Conservation (phyloP, 2,329 filamentous ascomycete genomes). For the Apiospora pterosperma region DNA sequence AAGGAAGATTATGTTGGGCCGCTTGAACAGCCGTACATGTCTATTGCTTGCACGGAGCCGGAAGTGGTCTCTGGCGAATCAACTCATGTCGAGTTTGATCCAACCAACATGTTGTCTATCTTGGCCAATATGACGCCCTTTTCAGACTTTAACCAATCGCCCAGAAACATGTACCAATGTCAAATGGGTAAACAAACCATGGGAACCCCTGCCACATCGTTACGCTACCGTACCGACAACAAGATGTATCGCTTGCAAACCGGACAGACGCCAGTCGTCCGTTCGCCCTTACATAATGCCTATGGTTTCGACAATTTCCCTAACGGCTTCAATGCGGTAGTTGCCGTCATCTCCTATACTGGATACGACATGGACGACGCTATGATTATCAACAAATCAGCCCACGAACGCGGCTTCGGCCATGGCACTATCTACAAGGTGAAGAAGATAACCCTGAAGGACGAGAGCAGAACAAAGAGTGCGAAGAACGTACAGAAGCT, state of each 20-base stretch:
- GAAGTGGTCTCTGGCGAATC: slow-evolving; percentile 86
- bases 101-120: slow-evolving; percentile 96
- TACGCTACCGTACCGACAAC: slow-evolving; percentile 90
- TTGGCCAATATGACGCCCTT: slow-evolving; percentile 98
- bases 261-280: slow-evolving; percentile 90
- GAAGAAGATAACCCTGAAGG: slow-evolving; percentile 83
- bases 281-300: slow-evolving; percentile 87
- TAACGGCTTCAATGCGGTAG: slow-evolving; percentile 91
- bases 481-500: slow-evolving; percentile 71
- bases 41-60: slow-evolving; percentile 84
- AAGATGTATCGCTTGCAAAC: slow-evolving; percentile 94
- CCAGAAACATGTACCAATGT: slow-evolving; percentile 98
- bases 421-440: slow-evolving; percentile 98
- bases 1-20: slow-evolving; percentile 87
- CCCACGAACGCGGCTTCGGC: slow-evolving; percentile 92
- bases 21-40: slow-evolving; percentile 97
- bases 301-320: slow-evolving; percentile 98
- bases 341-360: slow-evolving; percentile 97
- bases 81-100: slow-evolving; percentile 90
- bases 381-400: slow-evolving; percentile 98
- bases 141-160: slow-evolving; percentile 97
- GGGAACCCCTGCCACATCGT: slow-evolving; percentile 87
- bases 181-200: slow-evolving; percentile 99
- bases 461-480: slow-evolving; percentile 67
- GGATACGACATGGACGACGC: slow-evolving; percentile 99